phyloP scores from a whole-genome alignment of 2,329 filamentous ascomycete genomes.

The Alternaria rosae region DNA sequence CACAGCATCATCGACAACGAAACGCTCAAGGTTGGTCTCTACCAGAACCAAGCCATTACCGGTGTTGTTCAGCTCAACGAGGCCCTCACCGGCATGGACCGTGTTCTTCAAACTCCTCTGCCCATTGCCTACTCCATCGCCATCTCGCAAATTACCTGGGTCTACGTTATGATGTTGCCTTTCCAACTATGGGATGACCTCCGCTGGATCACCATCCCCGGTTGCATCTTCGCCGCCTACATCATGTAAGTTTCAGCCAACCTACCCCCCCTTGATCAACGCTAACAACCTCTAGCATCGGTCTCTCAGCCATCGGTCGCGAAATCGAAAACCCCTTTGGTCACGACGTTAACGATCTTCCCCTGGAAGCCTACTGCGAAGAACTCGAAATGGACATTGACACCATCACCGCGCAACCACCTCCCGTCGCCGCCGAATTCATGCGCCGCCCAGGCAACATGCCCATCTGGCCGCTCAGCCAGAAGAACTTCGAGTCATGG shows the following conservation, averaged over 20 bases:
- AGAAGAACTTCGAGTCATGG: conserved; percentile 52
- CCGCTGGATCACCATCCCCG: conserved; percentile 79
- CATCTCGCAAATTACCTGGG: conserved; percentile 85
- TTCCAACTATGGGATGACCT: conserved; percentile 76
- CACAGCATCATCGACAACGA: conserved; percentile 66
- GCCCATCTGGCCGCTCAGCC: conserved; percentile 65
- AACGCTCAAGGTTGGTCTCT: conserved; percentile 64
- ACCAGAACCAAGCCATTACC: conserved; percentile 66
- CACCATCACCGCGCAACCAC: conserved; percentile 68
- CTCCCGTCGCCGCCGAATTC: conserved; percentile 62
- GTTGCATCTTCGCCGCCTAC: conserved; percentile 74
- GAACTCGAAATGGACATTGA: conserved; percentile 78
- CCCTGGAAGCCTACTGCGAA: conserved; percentile 73
- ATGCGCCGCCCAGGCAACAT: conserved; percentile 58
- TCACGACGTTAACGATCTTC: conserved; percentile 77
- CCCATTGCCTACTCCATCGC: conserved; percentile 84
- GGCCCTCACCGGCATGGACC: conserved; percentile 74
- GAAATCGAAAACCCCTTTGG: conserved; percentile 90
- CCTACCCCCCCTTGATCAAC: too few species aligned
- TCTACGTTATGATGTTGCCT: conserved; percentile 80
- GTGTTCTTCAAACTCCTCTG: conserved; percentile 81
- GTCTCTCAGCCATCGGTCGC: conserved; percentile 75
- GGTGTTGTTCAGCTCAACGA: conserved; percentile 73
- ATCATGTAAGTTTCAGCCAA: conserved; percentile 64
- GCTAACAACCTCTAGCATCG: conserved; percentile 57